Evolutionary conservation across 2,329 filamentous ascomycete species (phyloP).

Genomic region (Coniella lustricola): DNA sequence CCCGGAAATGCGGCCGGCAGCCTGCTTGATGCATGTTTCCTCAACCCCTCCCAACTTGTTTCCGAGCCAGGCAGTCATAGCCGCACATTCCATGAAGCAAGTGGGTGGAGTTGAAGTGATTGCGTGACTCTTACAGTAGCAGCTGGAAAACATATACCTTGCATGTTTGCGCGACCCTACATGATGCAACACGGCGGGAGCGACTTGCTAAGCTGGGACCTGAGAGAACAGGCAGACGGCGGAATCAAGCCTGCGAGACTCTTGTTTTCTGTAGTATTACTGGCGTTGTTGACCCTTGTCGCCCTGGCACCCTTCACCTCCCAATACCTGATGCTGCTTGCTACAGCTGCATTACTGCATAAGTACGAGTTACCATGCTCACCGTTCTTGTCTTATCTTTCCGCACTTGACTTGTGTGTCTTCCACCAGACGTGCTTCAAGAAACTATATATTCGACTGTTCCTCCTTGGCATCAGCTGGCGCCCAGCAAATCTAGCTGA

Average conservation of each 20-base stretch:
- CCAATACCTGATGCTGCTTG: too few relatives aligned
- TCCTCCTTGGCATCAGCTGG: too few relatives aligned
- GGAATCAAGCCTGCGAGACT: conserved; percentile 4
- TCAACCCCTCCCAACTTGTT: too few relatives aligned
- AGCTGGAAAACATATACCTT: background rate
- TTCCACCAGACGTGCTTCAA: too few relatives aligned
- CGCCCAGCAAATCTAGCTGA: too few relatives aligned
- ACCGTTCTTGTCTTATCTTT: too few relatives aligned
- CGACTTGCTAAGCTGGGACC: background rate
- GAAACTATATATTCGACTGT: too few relatives aligned
- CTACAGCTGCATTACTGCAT: background rate
- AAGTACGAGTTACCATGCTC: background rate
- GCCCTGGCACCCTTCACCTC: background rate
- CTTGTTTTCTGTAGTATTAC: conserved; percentile 1
- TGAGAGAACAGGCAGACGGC: background rate
- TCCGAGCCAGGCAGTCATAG: conserved; percentile 11
- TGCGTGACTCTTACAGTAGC: background rate
- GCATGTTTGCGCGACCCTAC: conserved; percentile 6
- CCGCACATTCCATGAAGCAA: too few relatives aligned
- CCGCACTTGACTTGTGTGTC: too few relatives aligned
- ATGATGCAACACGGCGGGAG: conserved; percentile 4
- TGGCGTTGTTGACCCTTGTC: background rate
- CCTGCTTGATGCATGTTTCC: too few relatives aligned
- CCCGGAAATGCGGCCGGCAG: too few relatives aligned
- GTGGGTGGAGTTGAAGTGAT: too few relatives aligned